Conservation (phyloP, 306 rosid genomes). For the Notholithocarpus densiflorus region DNA sequence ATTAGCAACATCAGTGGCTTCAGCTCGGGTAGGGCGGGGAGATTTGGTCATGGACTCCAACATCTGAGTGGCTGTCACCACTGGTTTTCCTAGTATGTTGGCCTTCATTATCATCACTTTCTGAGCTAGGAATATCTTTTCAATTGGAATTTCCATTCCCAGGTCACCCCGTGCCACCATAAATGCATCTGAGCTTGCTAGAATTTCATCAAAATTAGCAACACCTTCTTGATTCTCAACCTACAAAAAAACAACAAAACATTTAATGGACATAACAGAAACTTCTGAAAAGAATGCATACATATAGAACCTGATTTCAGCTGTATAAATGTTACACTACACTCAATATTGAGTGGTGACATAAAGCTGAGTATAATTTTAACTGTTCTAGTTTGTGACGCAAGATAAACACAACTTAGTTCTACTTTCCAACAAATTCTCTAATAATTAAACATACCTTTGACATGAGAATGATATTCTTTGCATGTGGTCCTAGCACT, state of each 20-base stretch:
- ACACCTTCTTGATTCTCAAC: conserved; percentile 46
- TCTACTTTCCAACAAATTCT: neutral
- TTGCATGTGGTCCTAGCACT: conserved; percentile 13
- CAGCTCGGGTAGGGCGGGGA: conserved; percentile 49
- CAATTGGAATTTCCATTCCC: conserved; percentile 47
- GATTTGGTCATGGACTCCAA: conserved; percentile 42
- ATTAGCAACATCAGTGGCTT: conserved; percentile 55
- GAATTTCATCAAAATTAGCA: conserved; percentile 41
- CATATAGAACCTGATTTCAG: too few species aligned
- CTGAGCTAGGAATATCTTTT: conserved; percentile 46
- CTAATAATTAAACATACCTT: conserved; percentile 12
- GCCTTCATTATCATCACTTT: conserved; percentile 39
- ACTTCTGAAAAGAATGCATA: neutral
- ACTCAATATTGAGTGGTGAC: too few species aligned
- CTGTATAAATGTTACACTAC: too few species aligned
- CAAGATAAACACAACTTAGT: too few species aligned
- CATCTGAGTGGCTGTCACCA: conserved; percentile 43
- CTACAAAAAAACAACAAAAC: conserved; percentile 7
- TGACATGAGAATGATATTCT: conserved; percentile 21
- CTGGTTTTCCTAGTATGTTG: conserved; percentile 41
- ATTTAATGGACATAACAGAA: neutral
- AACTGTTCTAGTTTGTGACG: too few species aligned
- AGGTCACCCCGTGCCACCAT: conserved; percentile 51
- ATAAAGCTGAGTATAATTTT: too few species aligned
- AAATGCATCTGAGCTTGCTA: conserved; percentile 40